Conservation (phyloP, 192 early-diverging fungal species). For the Rhizophagus sp. region DNA sequence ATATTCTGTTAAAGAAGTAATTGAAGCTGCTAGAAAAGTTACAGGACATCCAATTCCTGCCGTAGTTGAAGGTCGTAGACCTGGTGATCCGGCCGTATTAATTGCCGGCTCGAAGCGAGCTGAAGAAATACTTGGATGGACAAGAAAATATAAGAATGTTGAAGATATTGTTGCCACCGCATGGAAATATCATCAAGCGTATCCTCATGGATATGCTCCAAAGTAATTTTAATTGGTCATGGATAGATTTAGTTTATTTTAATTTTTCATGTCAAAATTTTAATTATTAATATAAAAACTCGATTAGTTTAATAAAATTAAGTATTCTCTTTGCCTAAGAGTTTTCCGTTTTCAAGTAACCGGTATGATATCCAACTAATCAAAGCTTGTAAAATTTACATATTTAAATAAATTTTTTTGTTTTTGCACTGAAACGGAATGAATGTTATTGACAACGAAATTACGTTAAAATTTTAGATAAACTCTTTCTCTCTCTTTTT, state of each 20-base stretch:
- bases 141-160: slow-evolving; percentile 39
- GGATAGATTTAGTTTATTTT: too few relatives aligned
- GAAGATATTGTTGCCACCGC: slow-evolving; percentile 38
- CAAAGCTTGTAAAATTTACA: too few relatives aligned
- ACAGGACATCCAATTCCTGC: slow-evolving; percentile 82
- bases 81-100: slow-evolving; percentile 85
- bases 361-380: too few relatives aligned
- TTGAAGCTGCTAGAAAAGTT: slow-evolving; percentile 77
- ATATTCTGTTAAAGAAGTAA: slow-evolving; percentile 89
- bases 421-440: too few relatives aligned
- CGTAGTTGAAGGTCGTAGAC: slow-evolving; percentile 61
- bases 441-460: too few relatives aligned
- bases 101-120: slow-evolving; percentile 69
- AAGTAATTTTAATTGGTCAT: background rate
- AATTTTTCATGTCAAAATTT: too few relatives aligned
- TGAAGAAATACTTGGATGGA: slow-evolving; percentile 39
- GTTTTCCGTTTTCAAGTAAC: background rate
- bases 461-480: too few relatives aligned
- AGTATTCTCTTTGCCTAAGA: background rate
- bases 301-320: too few relatives aligned
- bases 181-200: slow-evolving; percentile 29
- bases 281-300: too few relatives aligned
- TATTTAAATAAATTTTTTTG: too few relatives aligned
- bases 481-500: too few relatives aligned
- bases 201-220: slow-evolving; percentile 19